Base-by-base conservation (phyloP, 2,329 filamentous ascomycete species). In the Hypoxylon sp. region DNA sequence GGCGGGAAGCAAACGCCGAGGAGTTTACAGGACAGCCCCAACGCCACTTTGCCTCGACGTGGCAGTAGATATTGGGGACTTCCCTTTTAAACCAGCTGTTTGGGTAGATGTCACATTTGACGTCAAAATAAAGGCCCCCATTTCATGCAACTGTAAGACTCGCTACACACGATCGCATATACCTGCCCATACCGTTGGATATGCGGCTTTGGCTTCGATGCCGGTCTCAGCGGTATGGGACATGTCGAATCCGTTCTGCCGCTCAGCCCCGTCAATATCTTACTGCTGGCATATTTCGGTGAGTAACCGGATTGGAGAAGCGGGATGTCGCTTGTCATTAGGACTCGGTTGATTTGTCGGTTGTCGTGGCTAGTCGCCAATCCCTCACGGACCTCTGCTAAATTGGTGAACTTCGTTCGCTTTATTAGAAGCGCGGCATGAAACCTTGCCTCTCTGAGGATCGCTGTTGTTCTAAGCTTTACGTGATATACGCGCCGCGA, bases 141-240 rank as follows among this genome's bases (percentile, higher is more conserved):
- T 25, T 56, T 25, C n/a, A 45, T 28, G 50, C 34, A 52, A 62
- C 21, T 56, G 56, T 52, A 36, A 59, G 60, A 63, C 48, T 60
- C 36, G 51, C 36, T 63, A 62, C 43, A 43, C 41, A 53, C 57
- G 68, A 71, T 71, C 68, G 68, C 68, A 71, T 67, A 69, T 48
- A 67, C 65, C 50, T 71, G 57, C 68, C 68, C 63, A 21, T 52
- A 45, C 28, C 34, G 34, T 66, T 46, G 57, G 21, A 46, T 57
- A 46, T 56, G 38, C 56, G 32, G 46, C 17, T 63, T 25, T 66
- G 38, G 36, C 36, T 32, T 57, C 25, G n/a, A 45, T 51, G 34
- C 52, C 30, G 49, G 25, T 32, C 51, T 53, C 28, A 46, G 28
- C 28, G 28, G 11, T 53, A 55, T 64, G 52, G 60, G 55, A 61